Base-by-base conservation (phyloP, 1,284 basidiomycete species). In the Cutaneotrichosporon sp. region DNA sequence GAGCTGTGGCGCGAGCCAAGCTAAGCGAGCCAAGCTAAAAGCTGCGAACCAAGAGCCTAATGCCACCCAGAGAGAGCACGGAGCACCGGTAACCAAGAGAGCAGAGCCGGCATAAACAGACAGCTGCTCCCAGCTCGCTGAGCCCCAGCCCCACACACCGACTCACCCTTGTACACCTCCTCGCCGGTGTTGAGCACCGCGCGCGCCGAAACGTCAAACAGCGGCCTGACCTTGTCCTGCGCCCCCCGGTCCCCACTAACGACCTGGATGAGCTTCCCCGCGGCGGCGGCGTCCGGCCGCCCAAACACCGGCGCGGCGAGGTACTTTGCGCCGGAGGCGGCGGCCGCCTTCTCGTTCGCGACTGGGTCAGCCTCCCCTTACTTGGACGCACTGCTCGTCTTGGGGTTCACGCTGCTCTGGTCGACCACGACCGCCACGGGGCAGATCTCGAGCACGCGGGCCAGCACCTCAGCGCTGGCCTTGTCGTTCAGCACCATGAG, bases 221-320 rank as follows among this genome's bases (percentile, higher is more conserved):
- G 13, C 2, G 66, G 67, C 45, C 57, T 62, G 25, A 76, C 61
- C 11, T 49, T 53, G 31, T 67, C 62, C 34, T 65, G 63, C 3
- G 63, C 65, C 10, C 56, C 58, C 3, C 34, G 3, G 9, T 67
- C 59, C 25, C 74, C 74, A 3, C 71, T 67, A 7, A 72, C 54
- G 49, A 73, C 62, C 50, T 60, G 56, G 54, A 74, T 67, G 18
- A 76, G 65, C 52, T 65, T 67, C n/a, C 68, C 67, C 9, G 68
- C 64, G 45, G 66, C 59, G 11, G 72, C 73, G 18, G 63, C 61
- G 20, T 71, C 67, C 4, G 74, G 74, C 31, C 68, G 69, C 9
- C 74, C 74, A 42, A 74, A 75, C 6, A 76, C 69, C 1, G 72
- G 67, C 1, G 62, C 70, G 20, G 73, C 63, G 54, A 76, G 64